Base-by-base conservation (phyloP, 2,329 filamentous ascomycete genomes). In the Penicillium sp. region DNA sequence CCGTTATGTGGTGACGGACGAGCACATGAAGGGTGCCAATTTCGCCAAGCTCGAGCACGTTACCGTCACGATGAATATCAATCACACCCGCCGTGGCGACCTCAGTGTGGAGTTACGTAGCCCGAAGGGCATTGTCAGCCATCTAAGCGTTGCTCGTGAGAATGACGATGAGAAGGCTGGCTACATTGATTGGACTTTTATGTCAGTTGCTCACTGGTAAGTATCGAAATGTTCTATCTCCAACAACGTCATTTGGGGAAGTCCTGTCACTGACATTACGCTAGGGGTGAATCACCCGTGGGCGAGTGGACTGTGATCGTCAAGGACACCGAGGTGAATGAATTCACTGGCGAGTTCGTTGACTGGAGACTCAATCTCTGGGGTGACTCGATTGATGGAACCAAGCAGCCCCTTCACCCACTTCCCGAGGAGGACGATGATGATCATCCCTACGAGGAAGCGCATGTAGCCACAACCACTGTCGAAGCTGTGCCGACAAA, bases 121-220 rank as follows among this genome's bases (percentile, higher is more conserved):
- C 69, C 95, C 95, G 0, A 82, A 86, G 35, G 91, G 92, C 10
- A 80, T 97, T 60, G 82, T 92, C 65, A 97, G 92, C 73, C 89
- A 97, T 72, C 86, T 99, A 56, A 90, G 93, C 4, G 90, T 88
- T 13, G 82, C 89, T 1, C 89, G 95, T 65, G 84, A 84, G 61
- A 77, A 86, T 25, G 95, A 99, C 75, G 81, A 84, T 1, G 84
- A 84, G 38, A 74, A 79, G 0, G 77, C 79, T 25, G 95, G 95
- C 8, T 99, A 98, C 75, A 81, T 88, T 40, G 92, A 98, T 78
- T 99, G 95, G 95, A 98, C 94, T 0, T 99, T 99, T 71, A 99
- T 99, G 95, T 96, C 89, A 63, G 95, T 99, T 40, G 93, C 89
- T 65, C 95, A 99, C 75, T 99, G 93, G 91, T 93, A 83, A 78